A percentile compares a stretch with the other conserved stretches of the same genome.
phyloP scores from a whole-genome alignment of 805 yeast species.

The Candida rishiriensis region DNA sequence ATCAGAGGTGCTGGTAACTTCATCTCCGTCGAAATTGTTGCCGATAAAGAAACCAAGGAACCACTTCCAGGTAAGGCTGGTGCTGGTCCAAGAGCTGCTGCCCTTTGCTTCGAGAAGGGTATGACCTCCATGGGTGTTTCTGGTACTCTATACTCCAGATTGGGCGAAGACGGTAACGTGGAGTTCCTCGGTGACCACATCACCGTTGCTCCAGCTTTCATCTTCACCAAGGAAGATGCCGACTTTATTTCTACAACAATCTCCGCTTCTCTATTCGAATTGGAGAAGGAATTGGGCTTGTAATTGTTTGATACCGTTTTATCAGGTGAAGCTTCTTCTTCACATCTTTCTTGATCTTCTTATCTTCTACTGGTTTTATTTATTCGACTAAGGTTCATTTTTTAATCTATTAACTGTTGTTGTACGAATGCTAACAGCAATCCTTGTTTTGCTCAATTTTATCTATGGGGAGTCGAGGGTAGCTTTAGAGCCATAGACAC shows the following conservation, averaged over 20 bases:
- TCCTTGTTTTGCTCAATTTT: too few relatives aligned
- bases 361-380: too few relatives aligned
- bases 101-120: slow-evolving; percentile 40
- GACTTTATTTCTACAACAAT: slow-evolving; percentile 38
- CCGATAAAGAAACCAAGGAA: slow-evolving; percentile 47
- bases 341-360: too few relatives aligned
- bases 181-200: slow-evolving; percentile 38
- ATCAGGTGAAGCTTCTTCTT: too few relatives aligned
- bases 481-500: too few relatives aligned
- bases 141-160: slow-evolving; percentile 32
- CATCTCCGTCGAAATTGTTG: slow-evolving; percentile 54
- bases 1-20: slow-evolving; percentile 62
- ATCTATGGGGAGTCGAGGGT: too few relatives aligned
- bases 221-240: slow-evolving; percentile 38
- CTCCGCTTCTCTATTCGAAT: slow-evolving; percentile 36
- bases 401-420: too few relatives aligned
- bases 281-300: slow-evolving; percentile 12
- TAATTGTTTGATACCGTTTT: too few relatives aligned
- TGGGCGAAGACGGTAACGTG: slow-evolving; percentile 27
- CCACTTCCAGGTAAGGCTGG: slow-evolving; percentile 36
- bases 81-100: slow-evolving; percentile 33
- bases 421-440: too few relatives aligned
- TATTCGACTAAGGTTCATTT: too few relatives aligned
- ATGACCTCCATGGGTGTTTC: slow-evolving; percentile 43
- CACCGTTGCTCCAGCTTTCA: slow-evolving; percentile 44